Evolutionary conservation across 2,329 filamentous ascomycete genomes (phyloP).

Genomic region (Pestalotiopsis sp.): DNA sequence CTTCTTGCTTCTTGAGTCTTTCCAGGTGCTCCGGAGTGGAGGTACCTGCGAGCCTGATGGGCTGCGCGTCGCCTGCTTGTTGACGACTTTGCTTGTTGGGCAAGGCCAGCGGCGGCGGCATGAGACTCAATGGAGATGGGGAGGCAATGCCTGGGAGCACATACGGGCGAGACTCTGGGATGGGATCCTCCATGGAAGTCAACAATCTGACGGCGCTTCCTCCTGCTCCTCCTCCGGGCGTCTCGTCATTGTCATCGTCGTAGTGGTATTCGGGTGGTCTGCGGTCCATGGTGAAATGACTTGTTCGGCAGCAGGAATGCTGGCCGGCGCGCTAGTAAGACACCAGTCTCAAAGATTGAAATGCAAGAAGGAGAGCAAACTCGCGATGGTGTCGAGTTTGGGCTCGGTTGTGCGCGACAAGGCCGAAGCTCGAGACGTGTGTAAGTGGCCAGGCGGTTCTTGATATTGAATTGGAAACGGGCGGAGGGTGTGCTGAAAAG

Average conservation of each 20-base stretch:
- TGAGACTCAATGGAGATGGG: constrained; percentile 19
- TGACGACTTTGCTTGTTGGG: constrained; percentile 19
- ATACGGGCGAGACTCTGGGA: constrained; percentile 52
- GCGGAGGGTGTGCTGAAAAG: background rate
- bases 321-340: constrained; percentile 17
- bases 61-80: background rate
- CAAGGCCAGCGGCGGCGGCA: constrained; percentile 26
- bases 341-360: constrained; percentile 10
- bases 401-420: background rate
- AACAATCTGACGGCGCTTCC: constrained; percentile 59
- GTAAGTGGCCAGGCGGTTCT: background rate
- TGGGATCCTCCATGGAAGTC: constrained; percentile 61
- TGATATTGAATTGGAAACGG: background rate
- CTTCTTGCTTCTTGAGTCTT: constrained; percentile 38
- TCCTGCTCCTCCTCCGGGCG: constrained; percentile 40
- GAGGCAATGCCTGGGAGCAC: constrained; percentile 37
- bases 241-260: constrained; percentile 53
- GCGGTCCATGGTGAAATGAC: constrained; percentile 43
- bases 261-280: constrained; percentile 60
- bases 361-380: background rate
- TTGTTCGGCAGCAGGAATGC: constrained; percentile 21
- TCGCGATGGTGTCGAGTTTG: background rate
- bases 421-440: background rate
- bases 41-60: constrained; percentile 23
- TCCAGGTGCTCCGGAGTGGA: constrained; percentile 36